Evolutionary conservation across 768 basidiomycete species (phyloP).

Genomic region (Hirschioporus abietinus): DNA sequence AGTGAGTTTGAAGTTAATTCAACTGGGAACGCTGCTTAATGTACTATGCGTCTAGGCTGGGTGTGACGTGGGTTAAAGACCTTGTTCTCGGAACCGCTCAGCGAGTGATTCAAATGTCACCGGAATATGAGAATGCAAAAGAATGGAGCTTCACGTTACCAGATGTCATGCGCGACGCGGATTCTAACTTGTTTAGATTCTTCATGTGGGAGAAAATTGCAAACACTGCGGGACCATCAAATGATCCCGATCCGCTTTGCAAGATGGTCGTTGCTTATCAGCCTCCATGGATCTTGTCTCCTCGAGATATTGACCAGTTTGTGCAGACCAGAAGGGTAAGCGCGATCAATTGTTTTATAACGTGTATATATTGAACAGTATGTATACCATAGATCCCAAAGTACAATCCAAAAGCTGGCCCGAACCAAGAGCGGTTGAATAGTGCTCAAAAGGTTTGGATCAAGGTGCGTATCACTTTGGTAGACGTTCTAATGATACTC

Average conservation of each 20-base stretch:
- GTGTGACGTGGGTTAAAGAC: neutral
- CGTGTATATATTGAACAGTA: neutral
- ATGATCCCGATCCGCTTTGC: neutral
- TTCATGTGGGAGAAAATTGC: neutral
- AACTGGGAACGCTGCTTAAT: neutral
- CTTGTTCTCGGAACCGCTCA: neutral
- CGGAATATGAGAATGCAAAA: neutral
- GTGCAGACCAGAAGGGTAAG: constrained; percentile 14
- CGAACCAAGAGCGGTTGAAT: constrained; percentile 2
- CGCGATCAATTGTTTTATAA: neutral
- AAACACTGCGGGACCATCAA: neutral
- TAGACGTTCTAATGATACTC: neutral
- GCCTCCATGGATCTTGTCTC: constrained; percentile 35
- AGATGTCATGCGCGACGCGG: neutral
- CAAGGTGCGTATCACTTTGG: neutral
- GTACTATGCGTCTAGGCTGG: neutral
- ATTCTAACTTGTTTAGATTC: constrained; percentile 1
- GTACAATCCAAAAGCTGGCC: neutral
- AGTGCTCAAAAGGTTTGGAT: constrained; percentile 1
- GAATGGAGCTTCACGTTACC: neutral
- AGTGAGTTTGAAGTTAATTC: neutral
- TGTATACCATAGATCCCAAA: neutral
- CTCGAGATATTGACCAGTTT: constrained; percentile 30
- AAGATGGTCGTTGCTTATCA: constrained; percentile 27
- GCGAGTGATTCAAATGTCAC: neutral